Evolutionary conservation across 108 stramenopile genomes (phyloP), one percentile per base, ranked within the genome.

Genomic region (Nannochloropsis oceanica): DNA sequence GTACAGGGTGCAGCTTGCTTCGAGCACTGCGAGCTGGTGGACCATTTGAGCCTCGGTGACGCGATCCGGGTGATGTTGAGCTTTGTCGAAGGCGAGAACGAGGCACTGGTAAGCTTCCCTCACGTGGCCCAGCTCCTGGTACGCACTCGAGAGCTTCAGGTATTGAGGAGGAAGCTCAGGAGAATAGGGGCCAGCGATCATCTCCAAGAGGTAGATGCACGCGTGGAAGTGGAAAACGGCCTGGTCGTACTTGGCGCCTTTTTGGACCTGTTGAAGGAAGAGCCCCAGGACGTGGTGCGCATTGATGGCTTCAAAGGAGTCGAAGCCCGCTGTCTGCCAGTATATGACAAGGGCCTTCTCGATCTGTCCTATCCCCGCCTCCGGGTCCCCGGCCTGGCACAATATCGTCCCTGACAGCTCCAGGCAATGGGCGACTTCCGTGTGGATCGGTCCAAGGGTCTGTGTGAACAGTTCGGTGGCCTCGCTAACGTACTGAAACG

Each of bases 191-290:
- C 97, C 96, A 13, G 93, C 94, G 85, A 95, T 84, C 12, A 95
- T 82, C 86, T 96, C 95, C 89, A 94, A 91, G 42, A 96, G 90
- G 84, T 95, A 96, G 79, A 92, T 86, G 43, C 92, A 94, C n/a
- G 95, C 94, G 26, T 93, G 93, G 73, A 94, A 80, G 88, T 96
- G 95, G 85, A 92, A 92, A 73, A 95, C 83, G 13, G 93, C 94
- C 44, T 84, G 85, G 34, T 84, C 46, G 8, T 90, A 80, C 85
- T 89, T 86, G 13, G 90, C 92, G 25, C 89, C 84, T 3, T 90
- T 84, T 22, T 25, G 81, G 27, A 26, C 22, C 81, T 26, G 27
- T 44, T 92, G 86, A 44, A 92, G 89, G 73, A 93, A 88, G 84
- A 94, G 91, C 13, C 93, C 92, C 27, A 95, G 82, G 2, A 90